Evolutionary conservation across 192 early-diverging fungal species (phyloP), one percentile per base, ranked within the genome.

Genomic region (Tieghemiomyces parasiticus): DNA sequence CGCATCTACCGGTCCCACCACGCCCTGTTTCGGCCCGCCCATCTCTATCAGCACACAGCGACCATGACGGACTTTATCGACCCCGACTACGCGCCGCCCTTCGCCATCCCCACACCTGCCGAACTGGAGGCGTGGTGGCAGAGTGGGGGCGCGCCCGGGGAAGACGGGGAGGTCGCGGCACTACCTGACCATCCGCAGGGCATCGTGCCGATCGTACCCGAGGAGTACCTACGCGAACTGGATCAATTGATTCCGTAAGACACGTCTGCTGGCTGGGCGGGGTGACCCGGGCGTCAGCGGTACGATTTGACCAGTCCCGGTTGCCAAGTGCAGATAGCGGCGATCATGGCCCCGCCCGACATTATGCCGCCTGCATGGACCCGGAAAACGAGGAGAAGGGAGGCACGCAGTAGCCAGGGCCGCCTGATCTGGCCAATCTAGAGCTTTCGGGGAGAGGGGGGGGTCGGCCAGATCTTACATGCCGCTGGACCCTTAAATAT

Each of bases 71-170:
- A 80, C 60, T 72, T 78, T 47, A 63, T 74, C 25, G 81, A 83
- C 52, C 70, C 79, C 0, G 59, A 60, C 10, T 77, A 74, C 47
- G 65, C 76, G 52, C 53, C 79, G 38, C 79, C 81, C 58, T 83
- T 83, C 65, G 74, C 79, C 9, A 69, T 83, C 35, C 81, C 81
- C 1, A 83, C 79, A 1, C 72, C 75, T 49, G 71, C 70, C 46
- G 72, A 75, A 46, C 69, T 70, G 70, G 62, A 67, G 35, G 20
- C 59, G 32, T 75, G 73, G 73, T 75, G 73, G 73, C 63, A 35
- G 1, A 58, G 35, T 28, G 55, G 55, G 6, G 55, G 55, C 32
- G 26, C n/a, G 4, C 34, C 28, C 22, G 16, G 16, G 22, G 35
- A 12, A 1, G 30, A 58, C 24, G 55, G 20, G 24, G 22, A n/a